Percentiles rank a stretch among this genome's conserved stretches.
These are phyloP conservation scores for Parasitella parasitica DNA, from an alignment of 371 early-diverging fungal species.

Conservation along the genomic window DNA sequence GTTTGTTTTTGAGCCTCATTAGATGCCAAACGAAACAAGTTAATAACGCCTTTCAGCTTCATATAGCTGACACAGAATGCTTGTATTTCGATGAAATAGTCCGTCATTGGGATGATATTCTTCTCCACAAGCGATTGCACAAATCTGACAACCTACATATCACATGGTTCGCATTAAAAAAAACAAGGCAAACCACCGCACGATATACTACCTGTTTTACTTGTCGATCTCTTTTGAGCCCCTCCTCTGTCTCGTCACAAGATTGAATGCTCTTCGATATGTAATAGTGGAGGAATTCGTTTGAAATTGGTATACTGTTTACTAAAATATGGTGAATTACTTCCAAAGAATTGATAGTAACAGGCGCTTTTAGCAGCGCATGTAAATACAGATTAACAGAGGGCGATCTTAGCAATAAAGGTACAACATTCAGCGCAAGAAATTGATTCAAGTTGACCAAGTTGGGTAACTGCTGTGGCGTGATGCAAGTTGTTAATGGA, in stretches of 20 bases:
- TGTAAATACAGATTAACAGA: slow-evolving; percentile 22
- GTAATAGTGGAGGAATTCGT: slow-evolving; percentile 62
- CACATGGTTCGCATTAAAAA: background rate
- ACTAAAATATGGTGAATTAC: slow-evolving; percentile 62
- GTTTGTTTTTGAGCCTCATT: slow-evolving; percentile 22
- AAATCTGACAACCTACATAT: slow-evolving; percentile 66
- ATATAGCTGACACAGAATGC: slow-evolving; percentile 31
- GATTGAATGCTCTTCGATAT: slow-evolving; percentile 67
- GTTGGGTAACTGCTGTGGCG: slow-evolving; percentile 23
- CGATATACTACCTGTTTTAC: slow-evolving; percentile 59
- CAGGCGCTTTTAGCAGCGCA: slow-evolving; percentile 24
- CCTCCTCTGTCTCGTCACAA: slow-evolving; percentile 59
- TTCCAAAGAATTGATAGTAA: slow-evolving; percentile 55
- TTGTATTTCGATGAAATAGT: slow-evolving; percentile 67
- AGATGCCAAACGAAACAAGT: slow-evolving; percentile 34
- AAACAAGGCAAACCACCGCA: background rate
- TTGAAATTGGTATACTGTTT: slow-evolving; percentile 34
- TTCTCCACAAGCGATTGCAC: slow-evolving; percentile 65
- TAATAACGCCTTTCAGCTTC: slow-evolving; percentile 29
- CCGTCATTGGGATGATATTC: slow-evolving; percentile 51
- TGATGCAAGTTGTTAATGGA: slow-evolving; percentile 3
- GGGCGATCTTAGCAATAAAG: slow-evolving; percentile 17
- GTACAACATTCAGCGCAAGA: slow-evolving; percentile 32
- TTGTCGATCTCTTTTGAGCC: slow-evolving; percentile 57
- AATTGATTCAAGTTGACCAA: slow-evolving; percentile 41